A percentile compares a stretch with the other conserved stretches of the same genome.
Conservation (phyloP, 2,329 filamentous ascomycete genomes). For the Trichoderma atrobrunneum region DNA sequence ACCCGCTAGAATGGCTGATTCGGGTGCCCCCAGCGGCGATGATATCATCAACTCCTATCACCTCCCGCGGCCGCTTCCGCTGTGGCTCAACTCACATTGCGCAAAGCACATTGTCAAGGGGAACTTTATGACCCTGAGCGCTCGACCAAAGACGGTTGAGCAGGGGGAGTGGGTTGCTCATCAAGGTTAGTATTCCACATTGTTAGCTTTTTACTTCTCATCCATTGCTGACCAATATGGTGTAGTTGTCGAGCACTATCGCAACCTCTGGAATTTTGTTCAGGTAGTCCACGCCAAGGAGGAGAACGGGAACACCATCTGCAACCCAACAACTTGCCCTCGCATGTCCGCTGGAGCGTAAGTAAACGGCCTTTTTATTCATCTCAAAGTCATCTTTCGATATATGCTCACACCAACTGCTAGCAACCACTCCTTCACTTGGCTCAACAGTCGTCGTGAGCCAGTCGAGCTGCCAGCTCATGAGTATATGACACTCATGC, state of each 20-base stretch:
- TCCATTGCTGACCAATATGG: constrained; percentile 5
- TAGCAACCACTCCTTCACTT: constrained; percentile 91
- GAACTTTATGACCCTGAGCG: constrained; percentile 94
- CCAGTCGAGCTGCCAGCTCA: constrained; percentile 89
- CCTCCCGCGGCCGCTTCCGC: constrained; percentile 63
- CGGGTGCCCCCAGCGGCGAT: constrained; percentile 50
- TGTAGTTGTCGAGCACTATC: constrained; percentile 86
- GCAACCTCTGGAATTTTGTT: constrained; percentile 84
- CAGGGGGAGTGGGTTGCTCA: constrained; percentile 95
- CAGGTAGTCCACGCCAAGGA: constrained; percentile 85
- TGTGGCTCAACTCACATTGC: constrained; percentile 73
- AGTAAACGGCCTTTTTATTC: constrained; percentile 40
- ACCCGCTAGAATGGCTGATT: constrained; percentile 66
- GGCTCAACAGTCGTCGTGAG: constrained; percentile 83
- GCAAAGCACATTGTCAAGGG: constrained; percentile 90
- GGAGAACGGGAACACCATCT: constrained; percentile 72
- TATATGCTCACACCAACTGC: not conserved
- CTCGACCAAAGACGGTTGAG: constrained; percentile 88
- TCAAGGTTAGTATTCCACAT: constrained; percentile 62
- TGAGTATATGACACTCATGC: constrained; percentile 93
- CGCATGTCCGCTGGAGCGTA: constrained; percentile 93
- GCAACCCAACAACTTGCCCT: constrained; percentile 79
- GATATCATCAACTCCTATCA: constrained; percentile 59
- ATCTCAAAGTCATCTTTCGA: not conserved
- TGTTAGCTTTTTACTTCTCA: not conserved